Base-by-base conservation (phyloP, 2,329 filamentous ascomycete species). In the Lecanicillium sp. region DNA sequence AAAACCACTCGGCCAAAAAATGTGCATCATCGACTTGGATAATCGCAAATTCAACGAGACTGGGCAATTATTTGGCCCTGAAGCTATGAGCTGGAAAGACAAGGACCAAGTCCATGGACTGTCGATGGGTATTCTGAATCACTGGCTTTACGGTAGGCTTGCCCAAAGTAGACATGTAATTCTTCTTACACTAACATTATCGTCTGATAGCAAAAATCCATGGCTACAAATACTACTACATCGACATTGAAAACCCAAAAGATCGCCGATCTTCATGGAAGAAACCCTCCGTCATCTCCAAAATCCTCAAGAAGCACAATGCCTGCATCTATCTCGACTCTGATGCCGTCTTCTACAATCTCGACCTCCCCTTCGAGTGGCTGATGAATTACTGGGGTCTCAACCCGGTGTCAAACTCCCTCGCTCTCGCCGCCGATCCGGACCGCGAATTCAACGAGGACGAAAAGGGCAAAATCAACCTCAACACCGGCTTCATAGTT, bases 401-500 rank as follows among this genome's bases (percentile, higher is more conserved):
- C 17, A 53, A 59, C 48, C 54, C 57, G 27, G 49, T 56, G 14
- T 57, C 50, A 42, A 62, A 63, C 54, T 62, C 64, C 13, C 54
- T 68, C 33, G 61, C 63, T 34, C 56, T 68, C 31, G 62, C 64
- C 17, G 46, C 57, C 27, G 64, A 68, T 22, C 64, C 64, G 4
- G 48, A 54, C 18, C 42, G 45, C 25, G 51, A 60, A 27, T 49
- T 51, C 49, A 68, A 68, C 53, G 51, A 55, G 41, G 64, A 68
- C 48, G 51, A 56, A 45, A 59, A 56, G 17, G 58, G 56, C 42
- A 62, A 58, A 39, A 47, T 57, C 46, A 68, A 63, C 59, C 59
- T 65, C 48, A 73, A 73, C 56, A 70, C 70, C 2, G 70, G 70
- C 14, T 73, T 73, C 57, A 70, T 73, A 51, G 55, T 73, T 29